phyloP scores from a whole-genome alignment of 2,329 filamentous ascomycete species.

The Polytolypa hystricis region DNA sequence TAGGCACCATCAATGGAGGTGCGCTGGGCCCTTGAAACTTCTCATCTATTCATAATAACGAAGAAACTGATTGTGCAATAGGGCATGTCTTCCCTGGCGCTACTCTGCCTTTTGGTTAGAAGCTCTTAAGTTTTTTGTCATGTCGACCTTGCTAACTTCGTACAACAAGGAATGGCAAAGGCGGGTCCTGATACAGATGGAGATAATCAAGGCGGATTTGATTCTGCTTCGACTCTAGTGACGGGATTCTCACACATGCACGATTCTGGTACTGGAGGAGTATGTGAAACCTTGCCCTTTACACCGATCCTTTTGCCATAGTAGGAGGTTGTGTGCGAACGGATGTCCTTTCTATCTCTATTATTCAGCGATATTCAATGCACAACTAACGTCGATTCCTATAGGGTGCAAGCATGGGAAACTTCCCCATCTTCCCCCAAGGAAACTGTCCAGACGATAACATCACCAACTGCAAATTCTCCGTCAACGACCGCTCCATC shows the following conservation, averaged over 20 bases:
- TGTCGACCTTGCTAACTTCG: background rate
- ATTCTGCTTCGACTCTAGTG: conserved; percentile 39
- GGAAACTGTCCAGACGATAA: conserved; percentile 49
- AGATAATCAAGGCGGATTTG: conserved; percentile 48
- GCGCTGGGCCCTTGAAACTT: background rate
- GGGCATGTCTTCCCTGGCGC: conserved; percentile 50
- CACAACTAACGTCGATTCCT: conserved; percentile 18
- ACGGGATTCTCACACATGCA: conserved; percentile 45
- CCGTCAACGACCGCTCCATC: conserved; percentile 40
- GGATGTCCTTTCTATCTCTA: background rate
- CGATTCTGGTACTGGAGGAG: conserved; percentile 41
- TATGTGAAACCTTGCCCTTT: conserved; percentile 15
- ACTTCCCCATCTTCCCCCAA: conserved; percentile 63
- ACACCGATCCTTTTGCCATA: no score
- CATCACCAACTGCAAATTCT: conserved; percentile 51
- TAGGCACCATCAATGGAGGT: conserved; percentile 44
- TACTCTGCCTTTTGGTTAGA: conserved; percentile 40
- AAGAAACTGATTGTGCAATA: conserved; percentile 6
- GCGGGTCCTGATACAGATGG: conserved; percentile 43
- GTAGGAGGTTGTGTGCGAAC: no score
- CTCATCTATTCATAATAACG: background rate
- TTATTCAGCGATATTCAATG: background rate
- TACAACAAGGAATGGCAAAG: conserved; percentile 40
- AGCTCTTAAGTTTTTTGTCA: background rate
- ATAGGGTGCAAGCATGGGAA: conserved; percentile 52